Conservation (phyloP, 176 grass and related monocot species). For the Avena eriantha region DNA sequence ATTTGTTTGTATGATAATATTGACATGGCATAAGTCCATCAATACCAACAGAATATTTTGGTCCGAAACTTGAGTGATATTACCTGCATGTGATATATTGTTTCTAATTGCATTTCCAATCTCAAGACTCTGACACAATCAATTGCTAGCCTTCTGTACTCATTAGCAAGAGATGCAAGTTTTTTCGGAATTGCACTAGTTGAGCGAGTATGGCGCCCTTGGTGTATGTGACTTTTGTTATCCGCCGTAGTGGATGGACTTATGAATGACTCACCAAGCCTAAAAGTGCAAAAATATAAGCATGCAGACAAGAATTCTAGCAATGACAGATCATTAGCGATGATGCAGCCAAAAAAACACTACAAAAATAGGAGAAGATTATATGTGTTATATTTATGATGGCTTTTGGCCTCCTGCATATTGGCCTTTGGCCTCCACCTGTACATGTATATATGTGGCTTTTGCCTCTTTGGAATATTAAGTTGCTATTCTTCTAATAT, state of each 20-base stretch:
- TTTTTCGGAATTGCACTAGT: conserved; percentile 80
- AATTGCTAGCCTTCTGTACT: conserved; percentile 84
- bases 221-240: conserved; percentile 45
- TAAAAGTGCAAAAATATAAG: conserved; percentile 46
- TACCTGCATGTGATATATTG: conserved; percentile 98
- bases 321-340: conserved; percentile 15
- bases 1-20: conserved; percentile 34
- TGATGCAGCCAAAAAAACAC: conserved; percentile 21
- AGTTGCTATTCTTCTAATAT: too few species aligned
- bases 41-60: conserved; percentile 32
- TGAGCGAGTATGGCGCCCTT: conserved; percentile 60
- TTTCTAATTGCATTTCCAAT: conserved; percentile 94
- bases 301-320: background rate
- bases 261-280: conserved; percentile 83
- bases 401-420: too few species aligned
- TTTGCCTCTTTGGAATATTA: too few species aligned
- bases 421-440: too few species aligned
- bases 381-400: background rate
- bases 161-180: conserved; percentile 78
- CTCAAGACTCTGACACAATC: conserved; percentile 94
- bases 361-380: conserved; percentile 9
- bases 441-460: too few species aligned
- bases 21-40: conserved; percentile 39
- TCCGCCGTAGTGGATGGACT: conserved; percentile 43
- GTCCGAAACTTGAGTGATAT: conserved; percentile 27